These are phyloP conservation scores for Aspergillus sergii DNA, from an alignment of 2,329 filamentous ascomycete genomes.

Conservation along the genomic window DNA sequence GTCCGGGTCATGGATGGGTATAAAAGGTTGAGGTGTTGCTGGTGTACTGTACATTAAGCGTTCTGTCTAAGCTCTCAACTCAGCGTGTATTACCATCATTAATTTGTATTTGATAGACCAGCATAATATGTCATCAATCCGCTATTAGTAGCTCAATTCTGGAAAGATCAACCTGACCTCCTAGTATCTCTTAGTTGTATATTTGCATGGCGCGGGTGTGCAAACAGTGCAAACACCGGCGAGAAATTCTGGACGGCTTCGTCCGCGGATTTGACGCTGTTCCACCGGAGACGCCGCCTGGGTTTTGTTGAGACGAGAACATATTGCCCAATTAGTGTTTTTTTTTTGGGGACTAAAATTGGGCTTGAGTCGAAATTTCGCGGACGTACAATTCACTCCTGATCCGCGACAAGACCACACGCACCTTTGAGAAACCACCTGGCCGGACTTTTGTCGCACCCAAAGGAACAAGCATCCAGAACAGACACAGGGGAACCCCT, in stretches of 20 bases:
- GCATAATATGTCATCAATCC: neutral
- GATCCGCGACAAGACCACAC: no score
- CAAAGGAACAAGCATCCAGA: neutral
- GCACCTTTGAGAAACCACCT: neutral
- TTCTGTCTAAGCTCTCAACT: conserved; percentile 12
- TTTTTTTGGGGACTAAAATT: neutral
- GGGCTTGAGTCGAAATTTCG: neutral
- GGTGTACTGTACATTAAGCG: conserved; percentile 20
- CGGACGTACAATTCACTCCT: neutral
- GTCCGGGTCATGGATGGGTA: conserved; percentile 11
- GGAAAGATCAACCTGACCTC: neutral
- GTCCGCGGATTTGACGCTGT: conserved; percentile 11
- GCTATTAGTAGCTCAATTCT: neutral
- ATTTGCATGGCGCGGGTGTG: conserved; percentile 10
- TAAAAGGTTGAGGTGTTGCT: conserved; percentile 12
- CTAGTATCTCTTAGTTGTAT: neutral
- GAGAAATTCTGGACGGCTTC: conserved; percentile 33
- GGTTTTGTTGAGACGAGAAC: neutral
- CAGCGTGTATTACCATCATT: neutral
- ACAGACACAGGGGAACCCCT: neutral
- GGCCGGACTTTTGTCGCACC: neutral
- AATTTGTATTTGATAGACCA: neutral
- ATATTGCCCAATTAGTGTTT: neutral
- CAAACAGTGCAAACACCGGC: conserved; percentile 36
- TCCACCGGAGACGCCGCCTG: conserved; percentile 6